These are phyloP conservation scores for Nyssa sinensis DNA, from an alignment of 148 eudicot species.

Conservation along the genomic window DNA sequence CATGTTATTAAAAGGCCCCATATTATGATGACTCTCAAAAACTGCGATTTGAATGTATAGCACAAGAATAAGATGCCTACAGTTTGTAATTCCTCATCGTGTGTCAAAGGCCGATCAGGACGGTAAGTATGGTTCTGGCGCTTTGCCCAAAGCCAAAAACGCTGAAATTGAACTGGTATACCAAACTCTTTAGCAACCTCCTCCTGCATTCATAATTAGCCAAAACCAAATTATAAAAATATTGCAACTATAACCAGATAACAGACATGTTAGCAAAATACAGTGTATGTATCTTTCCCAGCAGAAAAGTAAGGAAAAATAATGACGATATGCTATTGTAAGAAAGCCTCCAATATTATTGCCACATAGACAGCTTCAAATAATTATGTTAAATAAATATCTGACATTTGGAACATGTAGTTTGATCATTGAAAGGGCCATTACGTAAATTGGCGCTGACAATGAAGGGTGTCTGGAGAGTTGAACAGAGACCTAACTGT, in stretches of 20 bases:
- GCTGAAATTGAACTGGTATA: no score
- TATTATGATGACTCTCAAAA: background rate
- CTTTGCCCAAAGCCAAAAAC: conserved; percentile 92
- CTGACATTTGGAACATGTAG: background rate
- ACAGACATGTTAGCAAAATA: background rate
- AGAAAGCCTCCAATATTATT: background rate
- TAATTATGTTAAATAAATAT: background rate
- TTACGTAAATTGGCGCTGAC: background rate
- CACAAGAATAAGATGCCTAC: conserved; percentile 31
- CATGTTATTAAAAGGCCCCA: background rate
- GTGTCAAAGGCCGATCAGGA: conserved; percentile 79
- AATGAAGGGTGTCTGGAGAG: conserved; percentile 1
- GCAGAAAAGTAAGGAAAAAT: no score
- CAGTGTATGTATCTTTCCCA: no score
- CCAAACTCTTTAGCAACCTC: conserved; percentile 94
- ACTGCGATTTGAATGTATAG: no score
- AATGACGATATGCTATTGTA: background rate
- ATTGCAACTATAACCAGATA: background rate
- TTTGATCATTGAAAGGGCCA: background rate
- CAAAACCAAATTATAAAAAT: background rate
- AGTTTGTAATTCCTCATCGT: conserved; percentile 70
- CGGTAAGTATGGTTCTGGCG: conserved; percentile 92
- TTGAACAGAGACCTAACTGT: no score
- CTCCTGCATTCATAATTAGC: conserved; percentile 46
- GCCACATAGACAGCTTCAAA: background rate